Conservation (phyloP, 306 rosid genomes). For the Neltuma alba region DNA sequence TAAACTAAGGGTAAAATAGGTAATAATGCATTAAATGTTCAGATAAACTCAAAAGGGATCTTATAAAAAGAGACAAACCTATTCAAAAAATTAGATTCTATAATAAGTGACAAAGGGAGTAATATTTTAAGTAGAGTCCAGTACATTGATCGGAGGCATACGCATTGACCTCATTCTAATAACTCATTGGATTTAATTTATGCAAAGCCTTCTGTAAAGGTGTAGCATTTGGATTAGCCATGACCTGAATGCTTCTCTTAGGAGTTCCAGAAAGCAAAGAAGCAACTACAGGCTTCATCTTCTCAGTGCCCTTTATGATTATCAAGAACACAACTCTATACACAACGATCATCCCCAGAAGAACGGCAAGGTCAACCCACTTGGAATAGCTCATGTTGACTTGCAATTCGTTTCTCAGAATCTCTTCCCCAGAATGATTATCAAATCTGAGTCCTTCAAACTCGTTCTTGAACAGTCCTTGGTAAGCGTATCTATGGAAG, state of each 20-base stretch:
- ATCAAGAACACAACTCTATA: slow-evolving; percentile 57
- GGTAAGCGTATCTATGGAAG: slow-evolving; percentile 55
- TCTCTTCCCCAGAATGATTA: slow-evolving; percentile 43
- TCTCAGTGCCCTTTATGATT: slow-evolving; percentile 54
- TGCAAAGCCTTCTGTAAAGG: slow-evolving; percentile 17
- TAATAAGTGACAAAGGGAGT: too few relatives aligned
- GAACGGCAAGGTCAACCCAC: slow-evolving; percentile 69
- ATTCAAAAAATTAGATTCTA: too few relatives aligned
- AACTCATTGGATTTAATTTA: background rate
- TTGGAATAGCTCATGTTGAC: slow-evolving; percentile 58
- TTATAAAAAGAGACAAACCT: too few relatives aligned
- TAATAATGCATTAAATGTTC: too few relatives aligned
- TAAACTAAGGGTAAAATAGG: too few relatives aligned
- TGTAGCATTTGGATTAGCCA: slow-evolving; percentile 39
- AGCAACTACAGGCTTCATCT: slow-evolving; percentile 32
- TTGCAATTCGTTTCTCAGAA: slow-evolving; percentile 45
- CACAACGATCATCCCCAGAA: slow-evolving; percentile 55
- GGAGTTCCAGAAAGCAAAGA: slow-evolving; percentile 20
- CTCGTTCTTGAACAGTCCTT: slow-evolving; percentile 66
- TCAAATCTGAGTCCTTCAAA: slow-evolving; percentile 36
- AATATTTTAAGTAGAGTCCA: too few relatives aligned
- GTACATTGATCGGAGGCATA: too few relatives aligned
- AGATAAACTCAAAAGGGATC: too few relatives aligned
- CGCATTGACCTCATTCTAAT: background rate
- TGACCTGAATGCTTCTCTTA: slow-evolving; percentile 17